These are phyloP conservation scores for Agapanthus africanus DNA, from an alignment of 106 monocot genomes.

Conservation along the genomic window DNA sequence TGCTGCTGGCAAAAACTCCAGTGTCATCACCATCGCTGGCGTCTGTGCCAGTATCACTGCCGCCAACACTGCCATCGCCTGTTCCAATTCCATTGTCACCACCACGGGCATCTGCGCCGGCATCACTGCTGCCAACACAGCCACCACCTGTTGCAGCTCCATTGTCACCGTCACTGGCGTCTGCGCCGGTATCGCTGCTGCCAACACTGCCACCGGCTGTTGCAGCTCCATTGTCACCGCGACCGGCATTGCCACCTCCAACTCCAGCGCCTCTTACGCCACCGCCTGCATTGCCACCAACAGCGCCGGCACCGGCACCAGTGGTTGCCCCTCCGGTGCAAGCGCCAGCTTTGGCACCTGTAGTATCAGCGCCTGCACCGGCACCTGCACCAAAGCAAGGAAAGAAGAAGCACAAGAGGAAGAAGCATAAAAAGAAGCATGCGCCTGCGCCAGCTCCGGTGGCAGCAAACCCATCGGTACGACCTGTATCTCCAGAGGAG, in stretches of 20 bases:
- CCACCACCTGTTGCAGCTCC: slow-evolving; percentile 14
- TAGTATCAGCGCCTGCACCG: slow-evolving; percentile 18
- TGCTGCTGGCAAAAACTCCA: too few relatives aligned
- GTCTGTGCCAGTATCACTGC: slow-evolving; percentile 7
- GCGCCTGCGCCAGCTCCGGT: slow-evolving; percentile 36
- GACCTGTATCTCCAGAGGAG: slow-evolving; percentile 19
- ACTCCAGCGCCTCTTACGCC: slow-evolving; percentile 8
- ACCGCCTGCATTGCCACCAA: background rate
- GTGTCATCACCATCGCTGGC: slow-evolving; percentile 11
- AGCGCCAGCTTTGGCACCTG: slow-evolving; percentile 6
- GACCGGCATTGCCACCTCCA: slow-evolving; percentile 13
- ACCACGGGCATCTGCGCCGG: slow-evolving; percentile 1
- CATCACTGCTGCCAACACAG: slow-evolving; percentile 7
- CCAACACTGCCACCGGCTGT: slow-evolving; percentile 13
- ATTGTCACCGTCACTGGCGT: slow-evolving; percentile 4
- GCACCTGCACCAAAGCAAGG: slow-evolving; percentile 34
- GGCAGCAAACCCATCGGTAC: slow-evolving; percentile 39
- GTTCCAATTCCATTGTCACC: slow-evolving; percentile 14
- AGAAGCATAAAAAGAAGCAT: slow-evolving; percentile 30
- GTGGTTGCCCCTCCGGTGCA: too few relatives aligned
- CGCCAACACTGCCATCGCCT: slow-evolving; percentile 16
- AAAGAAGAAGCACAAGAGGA: slow-evolving; percentile 47
- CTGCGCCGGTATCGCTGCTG: slow-evolving; percentile 7
- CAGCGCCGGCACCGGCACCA: slow-evolving; percentile 31
- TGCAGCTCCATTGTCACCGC: slow-evolving; percentile 4